phyloP scores from a whole-genome alignment of 495 filamentous ascomycete genomes.

The Neurospora sublineolata region DNA sequence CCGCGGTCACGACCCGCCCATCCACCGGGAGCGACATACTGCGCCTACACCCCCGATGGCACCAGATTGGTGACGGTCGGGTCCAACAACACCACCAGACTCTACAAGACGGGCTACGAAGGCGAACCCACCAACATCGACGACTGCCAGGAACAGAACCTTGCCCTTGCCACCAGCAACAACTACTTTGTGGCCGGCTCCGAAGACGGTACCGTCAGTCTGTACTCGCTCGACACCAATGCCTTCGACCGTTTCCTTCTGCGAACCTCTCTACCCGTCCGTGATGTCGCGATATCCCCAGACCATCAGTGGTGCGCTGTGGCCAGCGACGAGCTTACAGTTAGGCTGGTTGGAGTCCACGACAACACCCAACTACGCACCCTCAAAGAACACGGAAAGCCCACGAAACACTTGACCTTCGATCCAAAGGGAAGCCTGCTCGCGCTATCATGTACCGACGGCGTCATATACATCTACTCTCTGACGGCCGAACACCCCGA shows the following conservation, averaged over 20 bases:
- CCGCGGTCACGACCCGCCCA: slow-evolving; percentile 41
- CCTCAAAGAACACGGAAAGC: slow-evolving; percentile 68
- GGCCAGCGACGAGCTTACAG: slow-evolving; percentile 88
- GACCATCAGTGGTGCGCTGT: slow-evolving; percentile 85
- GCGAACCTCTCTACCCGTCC: slow-evolving; percentile 68
- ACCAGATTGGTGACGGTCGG: slow-evolving; percentile 68
- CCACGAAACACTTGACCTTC: slow-evolving; percentile 83
- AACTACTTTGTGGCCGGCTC: slow-evolving; percentile 77
- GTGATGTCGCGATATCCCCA: slow-evolving; percentile 73
- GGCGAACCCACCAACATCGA: slow-evolving; percentile 87
- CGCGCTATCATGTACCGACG: slow-evolving; percentile 77
- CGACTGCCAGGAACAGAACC: slow-evolving; percentile 70
- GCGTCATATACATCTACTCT: slow-evolving; percentile 80
- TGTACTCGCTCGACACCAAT: slow-evolving; percentile 69
- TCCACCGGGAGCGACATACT: slow-evolving; percentile 40
- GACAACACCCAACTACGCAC: slow-evolving; percentile 64
- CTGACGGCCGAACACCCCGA: slow-evolving; percentile 68
- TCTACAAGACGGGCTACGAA: slow-evolving; percentile 82
- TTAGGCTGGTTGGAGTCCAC: slow-evolving; percentile 73
- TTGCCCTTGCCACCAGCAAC: slow-evolving; percentile 65
- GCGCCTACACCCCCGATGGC: slow-evolving; percentile 46
- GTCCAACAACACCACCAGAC: slow-evolving; percentile 77
- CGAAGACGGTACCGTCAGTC: slow-evolving; percentile 86
- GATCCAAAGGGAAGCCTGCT: slow-evolving; percentile 68
- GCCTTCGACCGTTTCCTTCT: slow-evolving; percentile 68